phyloP scores from a whole-genome alignment of 129 eudicot species.

The Ambrosia trifida region DNA sequence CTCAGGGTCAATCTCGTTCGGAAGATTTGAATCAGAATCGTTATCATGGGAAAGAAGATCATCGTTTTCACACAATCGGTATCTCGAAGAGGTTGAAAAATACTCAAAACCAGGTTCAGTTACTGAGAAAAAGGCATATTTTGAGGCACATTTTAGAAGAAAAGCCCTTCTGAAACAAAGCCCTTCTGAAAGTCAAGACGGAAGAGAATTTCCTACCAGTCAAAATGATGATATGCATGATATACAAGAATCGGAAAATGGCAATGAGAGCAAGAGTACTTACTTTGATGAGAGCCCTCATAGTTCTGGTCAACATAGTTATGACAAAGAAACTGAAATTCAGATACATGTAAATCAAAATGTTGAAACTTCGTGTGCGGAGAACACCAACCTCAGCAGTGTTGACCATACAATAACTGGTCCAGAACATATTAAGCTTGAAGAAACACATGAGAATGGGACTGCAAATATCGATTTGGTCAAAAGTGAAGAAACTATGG shows the following conservation, averaged over 20 bases:
- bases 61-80: conserved; percentile 72
- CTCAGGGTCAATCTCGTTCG: conserved; percentile 86
- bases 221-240: conserved; percentile 39
- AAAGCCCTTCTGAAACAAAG: conserved; percentile 55
- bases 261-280: conserved; percentile 20
- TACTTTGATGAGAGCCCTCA: conserved; percentile 36
- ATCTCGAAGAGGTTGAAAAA: conserved; percentile 85
- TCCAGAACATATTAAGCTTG: conserved; percentile 31
- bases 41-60: conserved; percentile 88
- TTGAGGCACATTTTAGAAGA: conserved; percentile 73
- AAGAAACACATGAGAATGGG: conserved; percentile 30
- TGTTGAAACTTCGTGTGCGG: conserved; percentile 27
- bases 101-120: conserved; percentile 81
- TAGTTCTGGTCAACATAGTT: conserved; percentile 24
- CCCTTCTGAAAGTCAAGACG: conserved; percentile 50
- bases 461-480: conserved; percentile 14
- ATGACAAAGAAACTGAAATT: conserved; percentile 32
- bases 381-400: conserved; percentile 25
- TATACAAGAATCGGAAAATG: conserved; percentile 35
- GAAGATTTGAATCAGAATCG: conserved; percentile 74
- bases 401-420: conserved; percentile 4
- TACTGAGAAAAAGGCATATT: conserved; percentile 76
- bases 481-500: conserved; percentile 27
- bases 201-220: conserved; percentile 29
- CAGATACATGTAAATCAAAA: conserved; percentile 24